phyloP scores from a whole-genome alignment of 1,284 basidiomycete species.

The Cryptococcus deneoformans region DNA sequence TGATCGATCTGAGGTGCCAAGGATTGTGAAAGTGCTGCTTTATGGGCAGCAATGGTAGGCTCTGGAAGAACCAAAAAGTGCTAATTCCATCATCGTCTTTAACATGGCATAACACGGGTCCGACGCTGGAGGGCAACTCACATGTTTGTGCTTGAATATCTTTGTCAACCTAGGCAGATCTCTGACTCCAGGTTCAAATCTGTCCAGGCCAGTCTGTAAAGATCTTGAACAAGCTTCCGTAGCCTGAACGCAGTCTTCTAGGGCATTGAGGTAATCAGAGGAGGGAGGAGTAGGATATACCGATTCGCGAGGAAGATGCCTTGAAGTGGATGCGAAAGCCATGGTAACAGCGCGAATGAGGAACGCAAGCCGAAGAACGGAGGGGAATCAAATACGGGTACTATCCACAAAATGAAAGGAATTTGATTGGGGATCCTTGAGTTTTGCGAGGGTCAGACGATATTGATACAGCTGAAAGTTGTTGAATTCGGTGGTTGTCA shows the following conservation, averaged over 20 bases:
- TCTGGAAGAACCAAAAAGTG: slow-evolving; percentile 46
- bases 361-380: too few relatives aligned
- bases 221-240: slow-evolving; percentile 36
- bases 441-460: too few relatives aligned
- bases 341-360: neutral
- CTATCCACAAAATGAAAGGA: too few relatives aligned
- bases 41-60: slow-evolving; percentile 36
- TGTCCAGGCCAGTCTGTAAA: slow-evolving; percentile 19
- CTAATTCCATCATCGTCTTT: slow-evolving; percentile 15
- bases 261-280: slow-evolving; percentile 31
- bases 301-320: slow-evolving; percentile 17
- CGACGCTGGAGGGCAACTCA: slow-evolving; percentile 14
- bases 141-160: slow-evolving; percentile 42
- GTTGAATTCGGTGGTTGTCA: too few relatives aligned
- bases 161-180: slow-evolving; percentile 42
- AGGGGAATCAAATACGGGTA: too few relatives aligned
- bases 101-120: neutral
- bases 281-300: slow-evolving; percentile 24
- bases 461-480: too few relatives aligned
- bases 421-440: too few relatives aligned
- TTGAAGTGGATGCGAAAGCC: slow-evolving; percentile 12
- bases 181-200: slow-evolving; percentile 33
- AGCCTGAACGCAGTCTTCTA: slow-evolving; percentile 45
- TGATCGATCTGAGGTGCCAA: slow-evolving; percentile 45
- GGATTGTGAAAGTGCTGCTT: slow-evolving; percentile 33